Base-by-base conservation (phyloP, 2,329 filamentous ascomycete genomes). In the Diaporthe amygdali region DNA sequence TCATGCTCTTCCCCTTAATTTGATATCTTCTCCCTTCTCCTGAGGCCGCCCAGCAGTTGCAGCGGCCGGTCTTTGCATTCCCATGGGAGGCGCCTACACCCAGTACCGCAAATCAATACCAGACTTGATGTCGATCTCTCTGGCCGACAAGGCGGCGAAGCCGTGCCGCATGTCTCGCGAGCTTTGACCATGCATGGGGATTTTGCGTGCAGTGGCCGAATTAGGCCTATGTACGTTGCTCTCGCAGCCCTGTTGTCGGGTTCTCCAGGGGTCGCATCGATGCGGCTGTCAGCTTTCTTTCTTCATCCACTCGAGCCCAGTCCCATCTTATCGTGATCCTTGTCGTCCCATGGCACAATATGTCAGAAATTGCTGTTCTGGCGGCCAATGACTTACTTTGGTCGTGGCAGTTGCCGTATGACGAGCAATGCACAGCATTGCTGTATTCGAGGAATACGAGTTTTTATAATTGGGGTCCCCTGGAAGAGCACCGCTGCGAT, bases 401-500 rank as follows among this genome's bases (percentile, higher is more conserved):
- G 30, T 34, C 25, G 59, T 72, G 39, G 71, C 39, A 66, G 55
- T 30, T 54, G 63, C 59, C 47, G 69, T 68, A 66, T 73, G 69
- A 71, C 71, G 67, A 63, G 47, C 34, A 71, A 59, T 41, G 54
- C 59, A 55, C 68, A 69, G 37, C 71, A 73, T 71, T 51, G 55
- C 64, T 69, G 66, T 61, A 54, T 56, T 71, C 37, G 25, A 71
- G 52, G 56, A 73, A 73, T 73, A 73, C 71, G 71, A 73, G 69
- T 44, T 73, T 64, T 71, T 69, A 67, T 55, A 49, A 69, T 72
- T 66, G 47, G 71, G 32, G 20, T 64, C 69, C 71, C 69, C 69
- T 72, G 71, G 69, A 22, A 47, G 44, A 71, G 71, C 44, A 72
- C 70, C 63, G 59, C 66, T 52, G 47, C 39, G 55, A 61, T 63